Evolutionary conservation across 2,329 filamentous ascomycete species (phyloP), one percentile per base, ranked within the genome.

Genomic region (Microdochium paspali): DNA sequence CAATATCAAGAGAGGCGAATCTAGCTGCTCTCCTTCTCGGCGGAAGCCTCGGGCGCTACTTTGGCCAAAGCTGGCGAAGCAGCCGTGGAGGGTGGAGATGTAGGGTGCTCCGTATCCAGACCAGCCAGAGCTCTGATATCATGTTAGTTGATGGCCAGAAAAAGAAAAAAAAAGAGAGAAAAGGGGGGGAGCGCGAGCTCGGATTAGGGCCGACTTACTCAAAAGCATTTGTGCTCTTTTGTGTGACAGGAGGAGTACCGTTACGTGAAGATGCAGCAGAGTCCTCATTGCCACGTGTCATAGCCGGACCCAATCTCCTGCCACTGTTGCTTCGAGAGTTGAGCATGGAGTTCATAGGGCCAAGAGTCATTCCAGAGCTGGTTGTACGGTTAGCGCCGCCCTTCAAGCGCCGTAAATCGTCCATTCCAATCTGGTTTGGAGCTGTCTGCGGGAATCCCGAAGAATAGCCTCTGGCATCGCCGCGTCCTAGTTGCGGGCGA

Each of bases 281-380:
- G 58, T 95, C 90, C 59, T 95, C 90, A 51, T 82, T 83, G 51
- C 82, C 79, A 58, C 87, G 82, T 56, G 79, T 79, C 54, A 90
- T 72, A 54, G 84, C 77, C 58, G 84, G 80, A 59, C 84, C 84
- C 57, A 93, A 77, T 62, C 84, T 82, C 56, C 89, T 83, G 54
- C 90, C 87, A 63, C 90, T 96, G 73, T 89, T 91, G 72, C 87
- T 94, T 54, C 93, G 84, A n/a, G 85, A 87, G 54, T 80, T 82
- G 59, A 96, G 86, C 77, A 95, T 86, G 52, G 88, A 90, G 35
- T 21, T 40, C 46, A 85, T 85, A 12, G 93, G 91, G 25, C 89
- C 90, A 54, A 97, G 69, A 58, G 78, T 71, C 60, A 82, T 66
- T 68, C 80, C 75, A 67, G 82, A 68, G 75, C 80, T 76, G 63